A percentile compares a stretch with the other conserved stretches of the same genome.
These are phyloP conservation scores for Aegle marmelos DNA, from an alignment of 345 rosid species.

Conservation along the genomic window DNA sequence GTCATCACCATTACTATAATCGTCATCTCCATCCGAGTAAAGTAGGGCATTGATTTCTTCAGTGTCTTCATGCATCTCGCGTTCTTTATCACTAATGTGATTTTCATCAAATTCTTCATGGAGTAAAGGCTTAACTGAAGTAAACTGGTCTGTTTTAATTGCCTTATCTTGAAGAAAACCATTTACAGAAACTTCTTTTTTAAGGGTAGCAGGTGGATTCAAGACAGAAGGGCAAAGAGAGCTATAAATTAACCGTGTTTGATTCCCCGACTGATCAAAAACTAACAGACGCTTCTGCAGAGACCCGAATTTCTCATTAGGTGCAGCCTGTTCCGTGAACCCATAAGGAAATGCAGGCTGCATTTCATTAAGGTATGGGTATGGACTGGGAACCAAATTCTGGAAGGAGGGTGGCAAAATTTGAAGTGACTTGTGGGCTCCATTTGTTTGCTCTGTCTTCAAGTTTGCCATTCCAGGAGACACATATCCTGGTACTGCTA, in stretches of 20 bases:
- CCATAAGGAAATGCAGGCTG: constrained; percentile 26
- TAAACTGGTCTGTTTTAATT: constrained; percentile 25
- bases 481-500: constrained; percentile 30
- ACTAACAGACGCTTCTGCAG: constrained; percentile 47
- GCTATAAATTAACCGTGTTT: constrained; percentile 51
- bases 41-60: constrained; percentile 92
- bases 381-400: constrained; percentile 30
- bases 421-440: constrained; percentile 40
- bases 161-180: constrained; percentile 27
- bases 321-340: constrained; percentile 24
- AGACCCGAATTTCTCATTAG: constrained; percentile 29
- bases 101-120: constrained; percentile 38
- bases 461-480: constrained; percentile 35
- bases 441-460: constrained; percentile 36
- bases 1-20: constrained; percentile 45
- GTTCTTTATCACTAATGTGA: constrained; percentile 34
- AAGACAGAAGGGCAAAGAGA: constrained; percentile 29
- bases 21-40: constrained; percentile 66
- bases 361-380: constrained; percentile 32
- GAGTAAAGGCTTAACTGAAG: constrained; percentile 22
- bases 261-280: constrained; percentile 72
- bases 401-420: constrained; percentile 33
- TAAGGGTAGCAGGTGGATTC: constrained; percentile 25
- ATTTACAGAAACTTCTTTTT: constrained; percentile 21
- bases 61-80: constrained; percentile 93